Percentiles rank a stretch among this genome's conserved stretches.
phyloP scores from a whole-genome alignment of 495 filamentous ascomycete genomes.

The Penicillium subrubescens region DNA sequence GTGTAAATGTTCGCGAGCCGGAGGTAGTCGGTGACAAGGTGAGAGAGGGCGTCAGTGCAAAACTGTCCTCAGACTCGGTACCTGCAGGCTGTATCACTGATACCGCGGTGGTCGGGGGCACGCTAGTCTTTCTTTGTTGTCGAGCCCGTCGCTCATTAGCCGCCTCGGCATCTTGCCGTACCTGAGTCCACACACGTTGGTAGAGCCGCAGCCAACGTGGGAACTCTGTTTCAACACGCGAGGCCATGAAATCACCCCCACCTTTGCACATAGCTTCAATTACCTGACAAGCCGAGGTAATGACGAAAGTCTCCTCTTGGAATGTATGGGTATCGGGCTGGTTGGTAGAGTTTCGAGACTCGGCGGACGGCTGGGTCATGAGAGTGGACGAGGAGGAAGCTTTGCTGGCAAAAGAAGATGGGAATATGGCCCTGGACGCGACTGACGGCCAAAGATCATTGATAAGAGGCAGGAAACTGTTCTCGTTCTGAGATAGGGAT shows the following conservation, averaged over 20 bases:
- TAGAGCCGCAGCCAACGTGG: conserved; percentile 52
- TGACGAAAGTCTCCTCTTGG: conserved; percentile 76
- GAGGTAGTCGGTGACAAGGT: conserved; percentile 29
- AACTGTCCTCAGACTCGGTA: background rate
- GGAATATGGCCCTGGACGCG: conserved; percentile 58
- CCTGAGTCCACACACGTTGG: conserved; percentile 41
- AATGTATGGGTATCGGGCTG: conserved; percentile 27
- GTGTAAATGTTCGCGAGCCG: conserved; percentile 39
- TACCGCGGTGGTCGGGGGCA: background rate
- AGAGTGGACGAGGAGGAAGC: conserved; percentile 32
- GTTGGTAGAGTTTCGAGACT: conserved; percentile 16
- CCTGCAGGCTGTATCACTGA: background rate
- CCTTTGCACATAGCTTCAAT: conserved; percentile 58
- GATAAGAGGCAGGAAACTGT: conserved; percentile 82
- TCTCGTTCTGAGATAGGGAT: conserved; percentile 70
- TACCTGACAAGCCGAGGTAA: conserved; percentile 64
- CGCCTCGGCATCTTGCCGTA: conserved; percentile 40
- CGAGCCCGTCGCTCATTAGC: conserved; percentile 33
- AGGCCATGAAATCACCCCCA: conserved; percentile 81
- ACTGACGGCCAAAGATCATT: conserved; percentile 88
- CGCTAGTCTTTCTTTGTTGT: conserved; percentile 16
- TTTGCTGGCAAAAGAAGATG: conserved; percentile 34
- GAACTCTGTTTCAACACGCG: conserved; percentile 72
- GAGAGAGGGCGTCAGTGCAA: conserved; percentile 22
- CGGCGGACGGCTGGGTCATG: conserved; percentile 14